Percentiles rank a stretch among this genome's conserved stretches.
These are phyloP conservation scores for Microcyclosporella mali DNA, from an alignment of 2,329 filamentous ascomycete species.

Conservation along the genomic window DNA sequence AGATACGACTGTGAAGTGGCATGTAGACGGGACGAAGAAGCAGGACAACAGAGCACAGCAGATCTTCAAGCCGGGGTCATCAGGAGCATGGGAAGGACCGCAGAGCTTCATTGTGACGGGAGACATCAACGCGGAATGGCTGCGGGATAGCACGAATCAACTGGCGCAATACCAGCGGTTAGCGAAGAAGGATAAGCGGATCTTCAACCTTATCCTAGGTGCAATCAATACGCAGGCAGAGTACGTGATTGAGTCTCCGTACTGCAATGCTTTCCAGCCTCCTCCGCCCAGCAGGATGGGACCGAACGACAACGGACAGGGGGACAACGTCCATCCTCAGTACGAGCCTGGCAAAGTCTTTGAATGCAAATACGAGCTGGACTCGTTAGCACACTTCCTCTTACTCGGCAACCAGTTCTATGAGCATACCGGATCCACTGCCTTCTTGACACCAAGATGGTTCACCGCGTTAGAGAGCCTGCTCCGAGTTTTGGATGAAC, in stretches of 20 bases:
- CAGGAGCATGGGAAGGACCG: conserved; percentile 62
- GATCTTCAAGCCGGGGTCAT: conserved; percentile 19
- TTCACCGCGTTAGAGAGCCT: conserved; percentile 68
- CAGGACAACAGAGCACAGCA: conserved; percentile 37
- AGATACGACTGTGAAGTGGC: conserved; percentile 85
- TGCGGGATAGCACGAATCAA: conserved; percentile 90
- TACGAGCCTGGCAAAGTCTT: conserved; percentile 85
- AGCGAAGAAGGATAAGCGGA: conserved; percentile 70
- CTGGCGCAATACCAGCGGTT: conserved; percentile 81
- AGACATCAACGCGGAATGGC: conserved; percentile 79
- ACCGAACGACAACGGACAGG: conserved; percentile 69
- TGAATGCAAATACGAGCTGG: conserved; percentile 98
- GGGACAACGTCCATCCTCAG: conserved; percentile 74
- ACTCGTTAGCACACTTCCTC: conserved; percentile 89
- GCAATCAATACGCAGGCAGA: conserved; percentile 95
- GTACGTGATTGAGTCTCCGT: conserved; percentile 88
- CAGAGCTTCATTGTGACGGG: conserved; percentile 94
- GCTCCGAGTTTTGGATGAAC: conserved; percentile 66
- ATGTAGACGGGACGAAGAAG: conserved; percentile 56
- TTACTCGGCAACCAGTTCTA: conserved; percentile 81
- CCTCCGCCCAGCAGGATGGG: conserved; percentile 73
- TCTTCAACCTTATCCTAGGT: conserved; percentile 76
- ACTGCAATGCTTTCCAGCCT: conserved; percentile 98
- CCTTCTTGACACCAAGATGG: conserved; percentile 76
- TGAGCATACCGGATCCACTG: conserved; percentile 67